Evolutionary conservation across 2,329 filamentous ascomycete species (phyloP), one percentile per base, ranked within the genome.

Genomic region (Fusarium musae): DNA sequence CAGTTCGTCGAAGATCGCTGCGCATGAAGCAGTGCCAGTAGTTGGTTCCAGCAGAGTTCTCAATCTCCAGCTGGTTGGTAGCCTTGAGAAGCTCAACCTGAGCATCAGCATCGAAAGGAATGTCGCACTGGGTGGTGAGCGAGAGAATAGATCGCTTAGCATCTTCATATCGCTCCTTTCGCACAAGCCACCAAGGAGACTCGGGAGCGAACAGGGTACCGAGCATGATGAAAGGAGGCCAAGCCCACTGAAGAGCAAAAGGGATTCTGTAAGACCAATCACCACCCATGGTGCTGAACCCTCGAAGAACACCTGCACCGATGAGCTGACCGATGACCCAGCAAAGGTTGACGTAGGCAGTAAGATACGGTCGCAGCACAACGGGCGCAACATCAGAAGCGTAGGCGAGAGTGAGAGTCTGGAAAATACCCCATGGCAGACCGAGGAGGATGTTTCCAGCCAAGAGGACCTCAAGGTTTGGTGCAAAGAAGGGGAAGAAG

Each of bases 281-380:
- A 13, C 82, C 81, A 0, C 77, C 76, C 42, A 81, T 80, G 8
- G 79, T 67, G 12, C 85, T 64, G 50, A 87, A 80, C 7, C 76
- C 83, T 19, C 82, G 80, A 7, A 86, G 78, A 4, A 86, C 82
- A 0, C 80, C 83, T 0, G 83, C 82, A 1, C 82, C 82, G 26
- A 85, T 79, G 36, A 87, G 77, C 52, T 87, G 85, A 13, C 86
- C 86, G 19, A 87, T 81, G 17, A 84, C 83, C 83, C 85, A 87
- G 76, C 85, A 87, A 36, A 87, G 78, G 63, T 87, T 87, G 44
- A 84, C 82, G 47, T 85, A 85, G 9, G 82, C 83, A 15, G 84
- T 86, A 9, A 88, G 80, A 54, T 87, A 87, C 7, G 83, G 80
- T 16, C 86, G 82, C 1, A 88, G 81, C 3, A 83, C 84, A 63